Evolutionary conservation across 805 yeast species (phyloP), one percentile per base, ranked within the genome.

Genomic region (Komagataella kurtzmanii): DNA sequence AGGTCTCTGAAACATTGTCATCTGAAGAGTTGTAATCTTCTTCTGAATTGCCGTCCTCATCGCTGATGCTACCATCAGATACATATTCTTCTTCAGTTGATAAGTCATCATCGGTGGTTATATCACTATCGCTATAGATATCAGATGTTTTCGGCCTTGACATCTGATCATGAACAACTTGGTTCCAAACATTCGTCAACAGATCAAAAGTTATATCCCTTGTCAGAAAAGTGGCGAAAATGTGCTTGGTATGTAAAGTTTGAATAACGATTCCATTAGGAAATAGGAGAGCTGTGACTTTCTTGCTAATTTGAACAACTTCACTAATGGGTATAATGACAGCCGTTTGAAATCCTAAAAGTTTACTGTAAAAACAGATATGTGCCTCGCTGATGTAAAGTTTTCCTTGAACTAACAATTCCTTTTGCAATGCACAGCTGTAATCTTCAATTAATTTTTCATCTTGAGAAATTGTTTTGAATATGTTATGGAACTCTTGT

Each of bases 181-280:
- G 68, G 51, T 77, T 76, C 91, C 93, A 85, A 6, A 83, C 76
- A 49, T 72, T 76, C 4, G 78, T 71, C 50, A 86, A 74, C 43
- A 78, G 62, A 51, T 68, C 71, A 57, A 69, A 76, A 0, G 79
- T 68, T 0, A 70, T 53, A 63, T 84, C 90, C 57, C 90, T 71
- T 3, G 80, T 69, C 24, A 81, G 67, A 54, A 84, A 78, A 0
- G 85, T 76, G 0, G 88, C 88, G 69, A 84, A 84, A 0, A 74
- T 72, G 60, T 77, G 80, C 57, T 75, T 78, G 23, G 75, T 77
- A 58, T 83, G 85, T 49, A 81, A 65, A 1, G 89, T 83, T 52
- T 77, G 74, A 19, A 84, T 73, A 47, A 75, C 73, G 55, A 84
- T 75, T 0, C 85, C 88, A 59, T 83, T 84, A 5, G 88, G 88